phyloP scores from a whole-genome alignment of 768 basidiomycete species.

The Russula foetens region DNA sequence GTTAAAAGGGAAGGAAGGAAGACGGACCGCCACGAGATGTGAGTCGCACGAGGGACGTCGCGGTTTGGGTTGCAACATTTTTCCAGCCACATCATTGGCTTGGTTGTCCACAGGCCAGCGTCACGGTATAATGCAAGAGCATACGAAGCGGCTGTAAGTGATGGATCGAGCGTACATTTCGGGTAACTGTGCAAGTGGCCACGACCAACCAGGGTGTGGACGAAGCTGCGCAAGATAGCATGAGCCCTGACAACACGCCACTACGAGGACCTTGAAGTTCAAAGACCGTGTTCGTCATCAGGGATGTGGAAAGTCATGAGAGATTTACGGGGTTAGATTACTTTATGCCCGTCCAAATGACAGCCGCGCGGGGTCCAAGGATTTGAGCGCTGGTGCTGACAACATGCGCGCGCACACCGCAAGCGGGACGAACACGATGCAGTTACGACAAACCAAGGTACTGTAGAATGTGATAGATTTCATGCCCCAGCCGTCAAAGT shows the following conservation, averaged over 20 bases:
- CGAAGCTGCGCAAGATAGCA: neutral
- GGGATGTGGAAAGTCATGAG: neutral
- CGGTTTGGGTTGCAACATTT: constrained; percentile 2
- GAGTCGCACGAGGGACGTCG: constrained; percentile 7
- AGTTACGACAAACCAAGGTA: too few species aligned
- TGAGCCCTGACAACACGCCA: neutral
- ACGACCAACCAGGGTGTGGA: neutral
- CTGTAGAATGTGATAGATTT: too few species aligned
- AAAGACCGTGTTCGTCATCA: neutral
- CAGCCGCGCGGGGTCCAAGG: constrained; percentile 3
- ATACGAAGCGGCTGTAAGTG: neutral
- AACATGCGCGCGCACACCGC: too few species aligned
- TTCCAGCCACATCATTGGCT: constrained; percentile 3
- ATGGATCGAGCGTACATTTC: neutral
- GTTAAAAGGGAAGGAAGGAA: neutral
- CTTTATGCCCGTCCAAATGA: constrained; percentile 3
- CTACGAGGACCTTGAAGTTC: neutral
- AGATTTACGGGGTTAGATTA: neutral
- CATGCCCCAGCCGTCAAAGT: too few species aligned
- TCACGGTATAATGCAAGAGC: constrained; percentile 1
- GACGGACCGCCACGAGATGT: neutral
- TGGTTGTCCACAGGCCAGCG: constrained; percentile 6
- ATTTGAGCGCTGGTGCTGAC: neutral
- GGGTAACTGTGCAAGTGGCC: neutral
- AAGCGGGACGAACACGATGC: too few species aligned